Evolutionary conservation across 768 basidiomycete species (phyloP).

Genomic region (Leccinum aurantiacum): DNA sequence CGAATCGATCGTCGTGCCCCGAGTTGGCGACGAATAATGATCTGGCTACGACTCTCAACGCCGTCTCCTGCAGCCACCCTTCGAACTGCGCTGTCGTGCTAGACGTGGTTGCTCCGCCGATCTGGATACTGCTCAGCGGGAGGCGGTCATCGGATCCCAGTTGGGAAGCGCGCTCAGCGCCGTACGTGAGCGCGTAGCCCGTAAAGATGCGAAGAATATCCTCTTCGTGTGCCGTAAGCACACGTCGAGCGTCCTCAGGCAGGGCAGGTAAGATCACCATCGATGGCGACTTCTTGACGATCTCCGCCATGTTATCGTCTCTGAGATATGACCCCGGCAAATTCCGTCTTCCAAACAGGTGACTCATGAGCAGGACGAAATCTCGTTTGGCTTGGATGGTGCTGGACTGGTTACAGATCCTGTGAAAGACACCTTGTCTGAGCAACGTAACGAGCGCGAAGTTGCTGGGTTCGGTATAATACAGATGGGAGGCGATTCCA

Average conservation of each 20-base stretch:
- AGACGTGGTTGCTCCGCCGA: constrained; percentile 18
- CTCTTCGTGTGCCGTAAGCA: constrained; percentile 47
- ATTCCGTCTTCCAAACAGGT: constrained; percentile 64
- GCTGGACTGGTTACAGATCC: constrained; percentile 46
- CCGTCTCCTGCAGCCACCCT: constrained; percentile 37
- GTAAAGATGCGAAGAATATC: constrained; percentile 55
- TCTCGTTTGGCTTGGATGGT: constrained; percentile 44
- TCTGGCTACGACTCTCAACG: constrained; percentile 43
- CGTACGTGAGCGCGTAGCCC: constrained; percentile 53
- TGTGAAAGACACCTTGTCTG: constrained; percentile 56
- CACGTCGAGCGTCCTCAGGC: constrained; percentile 36
- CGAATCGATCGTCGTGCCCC: constrained; percentile 59
- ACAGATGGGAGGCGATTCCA: constrained; percentile 53
- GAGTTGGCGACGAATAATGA: constrained; percentile 70
- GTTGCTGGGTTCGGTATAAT: constrained; percentile 70
- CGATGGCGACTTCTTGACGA: constrained; percentile 51
- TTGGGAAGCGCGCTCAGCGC: constrained; percentile 35
- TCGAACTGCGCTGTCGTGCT: constrained; percentile 30
- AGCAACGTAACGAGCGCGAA: constrained; percentile 61
- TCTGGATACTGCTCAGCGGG: constrained; percentile 44
- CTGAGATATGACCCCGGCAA: constrained; percentile 46
- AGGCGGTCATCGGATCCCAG: constrained; percentile 47
- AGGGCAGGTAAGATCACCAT: constrained; percentile 56
- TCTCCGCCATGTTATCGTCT: constrained; percentile 32
- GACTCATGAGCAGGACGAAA: constrained; percentile 56